phyloP scores from a whole-genome alignment of 2,329 filamentous ascomycete genomes.

The Chalaropsis ovoidea region DNA sequence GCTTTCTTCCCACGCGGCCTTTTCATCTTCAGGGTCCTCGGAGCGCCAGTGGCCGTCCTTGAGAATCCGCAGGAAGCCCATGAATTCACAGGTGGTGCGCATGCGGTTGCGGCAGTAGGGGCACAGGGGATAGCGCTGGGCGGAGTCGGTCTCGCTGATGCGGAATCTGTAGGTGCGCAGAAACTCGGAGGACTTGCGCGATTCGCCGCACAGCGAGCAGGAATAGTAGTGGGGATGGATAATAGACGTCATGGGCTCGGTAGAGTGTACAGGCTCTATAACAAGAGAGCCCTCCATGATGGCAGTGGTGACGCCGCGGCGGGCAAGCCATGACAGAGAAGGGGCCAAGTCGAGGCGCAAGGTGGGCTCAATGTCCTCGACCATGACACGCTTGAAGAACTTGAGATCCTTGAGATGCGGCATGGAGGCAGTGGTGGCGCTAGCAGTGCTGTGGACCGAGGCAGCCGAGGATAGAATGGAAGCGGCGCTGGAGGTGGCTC shows the following conservation, averaged over 20 bases:
- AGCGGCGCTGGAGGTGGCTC: constrained; percentile 28
- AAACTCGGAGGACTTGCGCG: constrained; percentile 58
- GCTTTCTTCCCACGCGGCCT: constrained; percentile 88
- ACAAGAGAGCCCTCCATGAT: constrained; percentile 78
- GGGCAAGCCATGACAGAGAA: constrained; percentile 84
- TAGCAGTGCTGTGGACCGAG: constrained; percentile 39
- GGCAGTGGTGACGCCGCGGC: constrained; percentile 70
- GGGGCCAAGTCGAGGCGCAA: constrained; percentile 81
- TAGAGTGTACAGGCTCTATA: constrained; percentile 72
- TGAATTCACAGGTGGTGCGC: constrained; percentile 81
- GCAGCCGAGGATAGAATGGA: constrained; percentile 41
- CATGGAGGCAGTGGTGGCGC: constrained; percentile 32
- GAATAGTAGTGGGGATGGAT: constrained; percentile 50
- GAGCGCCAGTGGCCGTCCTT: constrained; percentile 86
- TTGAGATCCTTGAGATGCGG: constrained; percentile 69
- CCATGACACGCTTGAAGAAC: constrained; percentile 83
- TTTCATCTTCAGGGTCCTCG: constrained; percentile 73
- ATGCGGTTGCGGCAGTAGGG: constrained; percentile 75
- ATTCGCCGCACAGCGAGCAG: constrained; percentile 84
- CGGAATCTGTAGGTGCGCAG: constrained; percentile 79
- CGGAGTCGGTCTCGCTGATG: constrained; percentile 73
- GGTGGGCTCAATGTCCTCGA: constrained; percentile 91
- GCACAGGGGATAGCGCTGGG: constrained; percentile 83
- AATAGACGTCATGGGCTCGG: constrained; percentile 41
- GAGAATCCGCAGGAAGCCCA: constrained; percentile 82